phyloP scores from a whole-genome alignment of 2,329 filamentous ascomycete genomes.

The Phaeosphaeria sp. region DNA sequence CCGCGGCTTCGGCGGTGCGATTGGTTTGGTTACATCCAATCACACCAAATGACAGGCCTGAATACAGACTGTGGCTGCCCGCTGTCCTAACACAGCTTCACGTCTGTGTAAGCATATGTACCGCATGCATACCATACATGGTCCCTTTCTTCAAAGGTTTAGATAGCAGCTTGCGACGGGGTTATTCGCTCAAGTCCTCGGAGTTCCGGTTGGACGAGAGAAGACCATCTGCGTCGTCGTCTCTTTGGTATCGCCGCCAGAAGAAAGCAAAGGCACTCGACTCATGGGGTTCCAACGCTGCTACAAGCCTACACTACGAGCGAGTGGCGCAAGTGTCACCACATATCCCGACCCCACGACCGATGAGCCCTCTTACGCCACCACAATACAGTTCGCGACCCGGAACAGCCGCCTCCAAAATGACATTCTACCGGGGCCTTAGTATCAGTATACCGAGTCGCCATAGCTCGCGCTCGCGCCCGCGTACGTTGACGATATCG shows the following conservation, averaged over 20 bases:
- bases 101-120: slow-evolving; percentile 37
- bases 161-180: slow-evolving; percentile 22
- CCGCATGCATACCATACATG: slow-evolving; percentile 45
- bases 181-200: slow-evolving; percentile 17
- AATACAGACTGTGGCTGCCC: slow-evolving; percentile 38
- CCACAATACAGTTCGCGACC: slow-evolving; percentile 18
- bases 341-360: slow-evolving; percentile 23
- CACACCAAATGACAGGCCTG: slow-evolving; percentile 30
- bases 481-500: slow-evolving; percentile 8
- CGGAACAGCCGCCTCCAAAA: slow-evolving; percentile 9
- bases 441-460: slow-evolving; percentile 30
- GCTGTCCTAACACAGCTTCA: slow-evolving; percentile 37
- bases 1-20: slow-evolving; percentile 34
- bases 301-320: slow-evolving; percentile 13
- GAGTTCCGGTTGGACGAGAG: slow-evolving; percentile 12
- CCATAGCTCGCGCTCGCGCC: slow-evolving; percentile 6
- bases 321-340: slow-evolving; percentile 30
- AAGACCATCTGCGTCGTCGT: slow-evolving; percentile 8
- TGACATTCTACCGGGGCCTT: slow-evolving; percentile 28
- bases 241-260: slow-evolving; percentile 20
- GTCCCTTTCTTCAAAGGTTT: slow-evolving; percentile 35
- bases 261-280: slow-evolving; percentile 13
- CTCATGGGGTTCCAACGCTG: slow-evolving; percentile 18
- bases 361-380: slow-evolving; percentile 27
- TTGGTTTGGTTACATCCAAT: slow-evolving; percentile 39